Percentiles rank a stretch among this genome's conserved stretches.
Conservation (phyloP, 2,329 filamentous ascomycete species). For the Thielaviopsis punctulata region DNA sequence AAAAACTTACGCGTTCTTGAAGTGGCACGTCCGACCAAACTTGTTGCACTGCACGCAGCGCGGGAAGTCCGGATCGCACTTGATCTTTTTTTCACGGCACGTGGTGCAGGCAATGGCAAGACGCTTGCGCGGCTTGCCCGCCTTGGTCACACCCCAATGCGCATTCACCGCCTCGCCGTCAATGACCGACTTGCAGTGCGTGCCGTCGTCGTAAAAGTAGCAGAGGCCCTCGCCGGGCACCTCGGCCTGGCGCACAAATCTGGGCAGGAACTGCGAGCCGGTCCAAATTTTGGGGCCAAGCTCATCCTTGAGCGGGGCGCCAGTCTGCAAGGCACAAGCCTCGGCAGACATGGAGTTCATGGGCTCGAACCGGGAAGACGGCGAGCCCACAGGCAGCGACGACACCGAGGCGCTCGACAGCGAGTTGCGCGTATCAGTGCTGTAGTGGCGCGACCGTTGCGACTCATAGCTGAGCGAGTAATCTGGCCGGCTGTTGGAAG, state of each 20-base stretch:
- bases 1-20: conserved; percentile 61
- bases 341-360: neutral
- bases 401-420: neutral
- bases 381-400: conserved; percentile 5
- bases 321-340: conserved; percentile 22
- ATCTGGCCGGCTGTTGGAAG: neutral
- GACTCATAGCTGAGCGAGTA: conserved; percentile 23
- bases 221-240: conserved; percentile 65
- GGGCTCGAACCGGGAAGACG: neutral
- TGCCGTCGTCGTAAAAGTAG: conserved; percentile 75
- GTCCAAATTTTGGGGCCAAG: conserved; percentile 54
- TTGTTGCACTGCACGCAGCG: conserved; percentile 88
- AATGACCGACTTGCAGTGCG: conserved; percentile 65
- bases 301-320: conserved; percentile 36
- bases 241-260: conserved; percentile 45
- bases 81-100: conserved; percentile 94
- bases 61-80: conserved; percentile 76
- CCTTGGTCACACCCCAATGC: conserved; percentile 86
- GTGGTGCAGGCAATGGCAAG: conserved; percentile 85
- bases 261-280: conserved; percentile 47
- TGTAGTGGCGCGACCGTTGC: conserved; percentile 14
- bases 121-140: conserved; percentile 80
- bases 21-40: conserved; percentile 70
- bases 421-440: neutral
- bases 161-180: conserved; percentile 79